phyloP scores from a whole-genome alignment of 345 rosid genomes.

The Brassica carinata region DNA sequence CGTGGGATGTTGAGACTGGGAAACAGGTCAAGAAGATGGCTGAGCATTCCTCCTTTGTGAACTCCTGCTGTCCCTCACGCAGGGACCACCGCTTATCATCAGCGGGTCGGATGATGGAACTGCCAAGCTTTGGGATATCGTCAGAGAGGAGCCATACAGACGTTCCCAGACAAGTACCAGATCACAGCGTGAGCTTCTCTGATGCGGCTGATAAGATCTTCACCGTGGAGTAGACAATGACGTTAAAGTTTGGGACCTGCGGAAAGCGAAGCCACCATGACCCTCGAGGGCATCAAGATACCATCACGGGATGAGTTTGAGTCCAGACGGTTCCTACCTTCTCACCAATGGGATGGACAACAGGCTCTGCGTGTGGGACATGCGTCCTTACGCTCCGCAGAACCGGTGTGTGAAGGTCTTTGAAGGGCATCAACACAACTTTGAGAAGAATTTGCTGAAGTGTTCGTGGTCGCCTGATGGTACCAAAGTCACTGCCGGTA shows the following conservation, averaged over 20 bases:
- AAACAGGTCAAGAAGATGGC: constrained; percentile 98
- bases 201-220: constrained; percentile 95
- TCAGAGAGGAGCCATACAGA: constrained; percentile 96
- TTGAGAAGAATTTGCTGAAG: constrained; percentile 88
- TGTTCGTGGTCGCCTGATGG: constrained; percentile 97
- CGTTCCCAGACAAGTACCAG: constrained; percentile 96
- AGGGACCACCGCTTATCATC: constrained; percentile 91
- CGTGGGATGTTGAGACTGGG: constrained; percentile 94
- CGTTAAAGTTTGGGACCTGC: constrained; percentile 88
- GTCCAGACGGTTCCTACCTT: constrained; percentile 97
- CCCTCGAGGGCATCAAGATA: constrained; percentile 96
- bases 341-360: constrained; percentile 93
- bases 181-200: constrained; percentile 88
- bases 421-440: constrained; percentile 97
- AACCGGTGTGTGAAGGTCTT: constrained; percentile 90
- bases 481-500: constrained; percentile 92
- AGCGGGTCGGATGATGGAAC: constrained; percentile 99
- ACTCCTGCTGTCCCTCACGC: constrained; percentile 87
- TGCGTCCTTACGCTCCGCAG: constrained; percentile 97
- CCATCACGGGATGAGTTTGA: constrained; percentile 91
- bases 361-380: constrained; percentile 96
- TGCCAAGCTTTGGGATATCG: constrained; percentile 98
- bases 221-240: constrained; percentile 92
- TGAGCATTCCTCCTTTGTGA: constrained; percentile 88
- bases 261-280: constrained; percentile 89